Evolutionary conservation across 768 basidiomycete genomes (phyloP).

Genomic region (Boletus coccyginus): DNA sequence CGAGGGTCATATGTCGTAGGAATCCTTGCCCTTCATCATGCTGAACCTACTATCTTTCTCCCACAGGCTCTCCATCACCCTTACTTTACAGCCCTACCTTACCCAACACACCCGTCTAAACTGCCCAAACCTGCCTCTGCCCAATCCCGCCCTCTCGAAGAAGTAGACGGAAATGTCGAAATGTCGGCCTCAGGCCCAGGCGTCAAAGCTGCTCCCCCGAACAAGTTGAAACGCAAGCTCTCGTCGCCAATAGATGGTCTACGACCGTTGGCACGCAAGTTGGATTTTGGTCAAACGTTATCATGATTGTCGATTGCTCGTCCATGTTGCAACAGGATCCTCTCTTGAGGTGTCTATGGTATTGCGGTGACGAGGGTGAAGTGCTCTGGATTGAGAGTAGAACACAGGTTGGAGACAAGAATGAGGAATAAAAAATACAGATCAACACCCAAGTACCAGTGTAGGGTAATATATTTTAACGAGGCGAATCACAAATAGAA

Average conservation of each 20-base stretch:
- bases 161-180: slow-evolving; percentile 74
- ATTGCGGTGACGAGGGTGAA: not conserved
- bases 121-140: slow-evolving; percentile 69
- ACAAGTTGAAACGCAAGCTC: slow-evolving; percentile 69
- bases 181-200: slow-evolving; percentile 46
- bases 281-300: slow-evolving; percentile 62
- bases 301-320: not conserved
- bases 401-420: not conserved
- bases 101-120: slow-evolving; percentile 85
- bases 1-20: not conserved
- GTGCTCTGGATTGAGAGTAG: not conserved
- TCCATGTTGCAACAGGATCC: not conserved
- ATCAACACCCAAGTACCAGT: slow-evolving; percentile 1
- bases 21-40: not conserved
- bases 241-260: slow-evolving; percentile 50
- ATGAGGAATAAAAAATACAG: slow-evolving; percentile 15
- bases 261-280: slow-evolving; percentile 62
- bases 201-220: slow-evolving; percentile 49
- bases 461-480: slow-evolving; percentile 23
- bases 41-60: not conserved
- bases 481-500: slow-evolving; percentile 45
- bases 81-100: slow-evolving; percentile 84
- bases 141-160: slow-evolving; percentile 63
- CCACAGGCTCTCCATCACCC: slow-evolving; percentile 77
- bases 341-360: not conserved